Evolutionary conservation across 208 protist genomes (phyloP).

Genomic region (Wallacemonas sp.): DNA sequence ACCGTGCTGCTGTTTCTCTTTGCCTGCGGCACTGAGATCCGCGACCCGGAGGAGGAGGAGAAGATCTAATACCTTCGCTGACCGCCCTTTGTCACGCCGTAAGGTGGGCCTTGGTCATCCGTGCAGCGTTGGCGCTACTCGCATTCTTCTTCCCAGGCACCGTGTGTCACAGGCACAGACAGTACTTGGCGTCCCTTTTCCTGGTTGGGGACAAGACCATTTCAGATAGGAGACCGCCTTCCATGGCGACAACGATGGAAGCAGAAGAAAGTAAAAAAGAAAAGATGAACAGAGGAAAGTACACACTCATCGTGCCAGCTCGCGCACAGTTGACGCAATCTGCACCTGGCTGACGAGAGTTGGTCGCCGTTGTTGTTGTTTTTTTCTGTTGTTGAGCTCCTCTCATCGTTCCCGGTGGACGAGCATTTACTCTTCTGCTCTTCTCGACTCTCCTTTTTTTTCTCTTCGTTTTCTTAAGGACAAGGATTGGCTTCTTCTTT

Average conservation of each 20-base stretch:
- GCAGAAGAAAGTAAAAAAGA: background rate
- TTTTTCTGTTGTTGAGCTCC: too few species aligned
- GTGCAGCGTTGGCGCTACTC: too few species aligned
- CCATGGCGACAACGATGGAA: background rate
- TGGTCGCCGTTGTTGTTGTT: background rate
- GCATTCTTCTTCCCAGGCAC: too few species aligned
- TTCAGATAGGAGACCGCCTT: background rate
- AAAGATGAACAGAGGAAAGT: too few species aligned
- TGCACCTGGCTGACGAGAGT: background rate
- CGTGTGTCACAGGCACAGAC: too few species aligned
- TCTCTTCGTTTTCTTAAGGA: background rate
- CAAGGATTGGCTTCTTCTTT: background rate
- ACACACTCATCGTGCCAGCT: too few species aligned
- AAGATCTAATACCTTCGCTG: conserved; percentile 2
- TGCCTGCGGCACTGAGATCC: conserved; percentile 7
- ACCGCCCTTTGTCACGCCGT: background rate
- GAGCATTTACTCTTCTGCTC: background rate
- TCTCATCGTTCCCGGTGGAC: too few species aligned
- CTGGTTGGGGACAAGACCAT: background rate
- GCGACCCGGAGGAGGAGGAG: conserved; percentile 9
- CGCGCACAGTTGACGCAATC: too few species aligned
- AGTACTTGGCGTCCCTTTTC: too few species aligned
- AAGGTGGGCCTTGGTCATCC: too few species aligned
- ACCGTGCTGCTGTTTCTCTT: conserved; percentile 16
- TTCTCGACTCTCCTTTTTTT: background rate